phyloP scores from a whole-genome alignment of 2,329 filamentous ascomycete genomes.

The Exophiala oligosperma region DNA sequence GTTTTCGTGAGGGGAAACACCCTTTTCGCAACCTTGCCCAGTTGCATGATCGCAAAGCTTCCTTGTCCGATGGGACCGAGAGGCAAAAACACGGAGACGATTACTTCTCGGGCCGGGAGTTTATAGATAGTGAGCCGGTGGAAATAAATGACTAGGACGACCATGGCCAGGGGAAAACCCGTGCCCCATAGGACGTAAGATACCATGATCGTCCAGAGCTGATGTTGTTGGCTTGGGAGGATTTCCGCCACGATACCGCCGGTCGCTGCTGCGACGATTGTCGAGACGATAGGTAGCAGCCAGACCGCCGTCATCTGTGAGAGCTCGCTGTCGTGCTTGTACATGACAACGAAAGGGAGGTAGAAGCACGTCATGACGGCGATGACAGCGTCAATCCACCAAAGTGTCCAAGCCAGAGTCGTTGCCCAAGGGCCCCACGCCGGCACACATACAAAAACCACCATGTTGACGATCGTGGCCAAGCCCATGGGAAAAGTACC shows the following conservation, averaged over 20 bases:
- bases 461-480: conserved; percentile 64
- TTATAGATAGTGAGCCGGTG: conserved; percentile 67
- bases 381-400: conserved; percentile 51
- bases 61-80: conserved; percentile 68
- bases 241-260: conserved; percentile 64
- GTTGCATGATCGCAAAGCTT: conserved; percentile 57
- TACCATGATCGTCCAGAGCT: conserved; percentile 62
- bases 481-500: conserved; percentile 66
- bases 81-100: conserved; percentile 68
- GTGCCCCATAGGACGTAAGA: conserved; percentile 71
- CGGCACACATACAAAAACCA: conserved; percentile 57
- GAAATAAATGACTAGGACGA: conserved; percentile 68
- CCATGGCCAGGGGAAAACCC: conserved; percentile 60
- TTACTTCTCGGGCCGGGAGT: conserved; percentile 65
- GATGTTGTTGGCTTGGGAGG: conserved; percentile 54
- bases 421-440: conserved; percentile 57
- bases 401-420: conserved; percentile 48
- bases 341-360: conserved; percentile 51
- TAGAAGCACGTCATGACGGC: conserved; percentile 41
- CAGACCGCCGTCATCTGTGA: conserved; percentile 64
- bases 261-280: conserved; percentile 64
- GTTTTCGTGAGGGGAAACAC: conserved; percentile 36
- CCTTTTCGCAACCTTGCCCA: conserved; percentile 47
- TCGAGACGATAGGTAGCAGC: conserved; percentile 66
- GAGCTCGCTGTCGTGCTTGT: conserved; percentile 40